A percentile compares a stretch with the other conserved stretches of the same genome.
phyloP scores from a whole-genome alignment of 1,139 yeast genomes.

The Yarrowia galli region DNA sequence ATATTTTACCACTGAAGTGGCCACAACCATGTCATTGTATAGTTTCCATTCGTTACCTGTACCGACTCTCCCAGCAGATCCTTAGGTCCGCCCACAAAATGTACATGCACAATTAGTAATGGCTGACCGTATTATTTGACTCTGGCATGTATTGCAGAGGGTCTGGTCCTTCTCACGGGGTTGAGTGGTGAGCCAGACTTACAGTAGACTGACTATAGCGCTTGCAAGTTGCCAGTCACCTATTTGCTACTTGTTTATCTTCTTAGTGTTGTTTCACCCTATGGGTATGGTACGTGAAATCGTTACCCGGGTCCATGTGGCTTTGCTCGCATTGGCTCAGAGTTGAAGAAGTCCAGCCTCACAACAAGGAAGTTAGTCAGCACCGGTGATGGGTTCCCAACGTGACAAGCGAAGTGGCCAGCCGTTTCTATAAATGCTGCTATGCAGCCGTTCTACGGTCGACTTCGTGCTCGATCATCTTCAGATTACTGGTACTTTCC shows the following conservation, averaged over 20 bases:
- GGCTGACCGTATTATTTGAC: slow-evolving; percentile 1
- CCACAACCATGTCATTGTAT: neutral
- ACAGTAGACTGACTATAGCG: too few species aligned
- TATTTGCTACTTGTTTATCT: too few species aligned
- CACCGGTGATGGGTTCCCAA: neutral
- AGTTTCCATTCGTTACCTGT: too few species aligned
- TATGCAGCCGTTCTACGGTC: too few species aligned
- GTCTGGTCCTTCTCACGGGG: neutral
- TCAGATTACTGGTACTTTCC: too few species aligned
- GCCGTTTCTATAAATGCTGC: too few species aligned
- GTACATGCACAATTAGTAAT: slow-evolving; percentile 11
- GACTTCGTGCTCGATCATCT: too few species aligned
- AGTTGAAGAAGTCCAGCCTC: slow-evolving; percentile 5
- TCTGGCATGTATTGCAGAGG: neutral
- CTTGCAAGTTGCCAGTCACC: neutral
- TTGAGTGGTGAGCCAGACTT: too few species aligned
- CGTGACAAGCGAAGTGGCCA: too few species aligned
- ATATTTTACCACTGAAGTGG: too few species aligned
- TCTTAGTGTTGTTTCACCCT: slow-evolving; percentile 8
- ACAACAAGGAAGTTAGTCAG: neutral
- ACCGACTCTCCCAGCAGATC: neutral
- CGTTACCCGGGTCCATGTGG: slow-evolving; percentile 15
- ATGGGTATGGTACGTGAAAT: too few species aligned
- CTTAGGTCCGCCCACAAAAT: neutral
- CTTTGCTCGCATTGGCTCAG: neutral